These are phyloP conservation scores for Scleroderma bovista DNA, from an alignment of 768 basidiomycete genomes.

Conservation along the genomic window DNA sequence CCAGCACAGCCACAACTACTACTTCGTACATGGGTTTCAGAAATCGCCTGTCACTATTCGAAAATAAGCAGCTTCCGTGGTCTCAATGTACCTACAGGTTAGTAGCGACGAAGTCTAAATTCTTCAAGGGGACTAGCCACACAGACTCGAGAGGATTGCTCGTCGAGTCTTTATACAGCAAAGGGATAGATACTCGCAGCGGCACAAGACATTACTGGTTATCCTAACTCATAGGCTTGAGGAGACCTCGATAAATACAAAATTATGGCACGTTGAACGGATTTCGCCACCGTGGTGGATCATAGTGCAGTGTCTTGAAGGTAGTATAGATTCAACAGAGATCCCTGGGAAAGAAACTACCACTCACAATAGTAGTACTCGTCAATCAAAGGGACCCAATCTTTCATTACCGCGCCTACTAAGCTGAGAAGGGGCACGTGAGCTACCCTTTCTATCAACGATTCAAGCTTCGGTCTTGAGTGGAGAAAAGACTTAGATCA, in stretches of 20 bases:
- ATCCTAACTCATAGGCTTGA: too few species aligned
- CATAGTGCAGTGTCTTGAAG: slow-evolving; percentile 41
- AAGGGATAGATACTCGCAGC: not conserved
- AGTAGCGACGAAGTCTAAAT: too few species aligned
- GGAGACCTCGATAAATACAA: too few species aligned
- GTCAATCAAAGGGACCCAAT: slow-evolving; percentile 86
- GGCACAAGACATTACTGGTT: too few species aligned
- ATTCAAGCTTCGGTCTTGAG: slow-evolving; percentile 72
- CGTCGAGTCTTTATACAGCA: too few species aligned
- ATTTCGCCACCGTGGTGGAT: slow-evolving; percentile 5
- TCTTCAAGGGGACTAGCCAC: too few species aligned
- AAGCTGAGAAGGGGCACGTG: slow-evolving; percentile 62
- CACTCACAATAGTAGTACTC: slow-evolving; percentile 86
- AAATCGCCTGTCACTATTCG: too few species aligned
- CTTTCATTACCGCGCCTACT: slow-evolving; percentile 63
- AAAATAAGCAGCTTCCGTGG: too few species aligned
- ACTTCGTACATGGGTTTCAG: too few species aligned
- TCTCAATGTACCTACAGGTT: too few species aligned
- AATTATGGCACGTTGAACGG: too few species aligned
- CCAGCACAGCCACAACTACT: slow-evolving; percentile 21
- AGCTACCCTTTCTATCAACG: slow-evolving; percentile 49
- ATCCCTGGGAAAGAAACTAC: not conserved
- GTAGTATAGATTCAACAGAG: slow-evolving; percentile 2
- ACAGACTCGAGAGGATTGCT: too few species aligned
- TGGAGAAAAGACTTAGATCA: not conserved